These are phyloP conservation scores for Lantana camara DNA, from an alignment of 257 asterid species.

Conservation along the genomic window DNA sequence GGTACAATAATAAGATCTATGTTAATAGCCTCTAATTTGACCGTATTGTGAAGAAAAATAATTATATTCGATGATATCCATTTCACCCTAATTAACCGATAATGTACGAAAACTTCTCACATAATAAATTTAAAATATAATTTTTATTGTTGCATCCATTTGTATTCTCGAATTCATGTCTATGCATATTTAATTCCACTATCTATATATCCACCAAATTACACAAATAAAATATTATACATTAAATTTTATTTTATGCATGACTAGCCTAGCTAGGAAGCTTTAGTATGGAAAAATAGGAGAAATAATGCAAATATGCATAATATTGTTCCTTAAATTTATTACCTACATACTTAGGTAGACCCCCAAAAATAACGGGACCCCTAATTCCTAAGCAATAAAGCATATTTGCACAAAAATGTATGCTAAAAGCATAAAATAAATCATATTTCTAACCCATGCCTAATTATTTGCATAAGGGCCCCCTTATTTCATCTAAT, in stretches of 20 bases:
- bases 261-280: neutral
- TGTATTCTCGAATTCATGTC: too few species aligned
- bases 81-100: too few species aligned
- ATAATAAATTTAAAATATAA: too few species aligned
- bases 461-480: conserved; percentile 45
- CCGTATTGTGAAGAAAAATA: too few species aligned
- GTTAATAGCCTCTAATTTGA: neutral
- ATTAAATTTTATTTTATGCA: neutral
- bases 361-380: conserved; percentile 19
- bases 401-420: conserved; percentile 40
- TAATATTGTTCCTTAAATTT: conserved; percentile 32
- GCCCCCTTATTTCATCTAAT: conserved; percentile 22
- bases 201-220: too few species aligned
- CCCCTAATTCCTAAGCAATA: conserved; percentile 19
- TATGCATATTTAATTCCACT: too few species aligned
- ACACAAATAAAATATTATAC: too few species aligned
- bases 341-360: conserved; percentile 6
- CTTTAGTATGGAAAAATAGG: neutral
- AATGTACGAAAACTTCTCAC: too few species aligned
- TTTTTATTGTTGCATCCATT: too few species aligned
- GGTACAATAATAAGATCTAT: neutral
- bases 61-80: too few species aligned
- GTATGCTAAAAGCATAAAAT: conserved; percentile 19
- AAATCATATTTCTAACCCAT: conserved; percentile 5
- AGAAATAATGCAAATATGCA: conserved; percentile 10